Conservation (phyloP, 2,329 filamentous ascomycete genomes). For the Aureobasidium zeae region DNA sequence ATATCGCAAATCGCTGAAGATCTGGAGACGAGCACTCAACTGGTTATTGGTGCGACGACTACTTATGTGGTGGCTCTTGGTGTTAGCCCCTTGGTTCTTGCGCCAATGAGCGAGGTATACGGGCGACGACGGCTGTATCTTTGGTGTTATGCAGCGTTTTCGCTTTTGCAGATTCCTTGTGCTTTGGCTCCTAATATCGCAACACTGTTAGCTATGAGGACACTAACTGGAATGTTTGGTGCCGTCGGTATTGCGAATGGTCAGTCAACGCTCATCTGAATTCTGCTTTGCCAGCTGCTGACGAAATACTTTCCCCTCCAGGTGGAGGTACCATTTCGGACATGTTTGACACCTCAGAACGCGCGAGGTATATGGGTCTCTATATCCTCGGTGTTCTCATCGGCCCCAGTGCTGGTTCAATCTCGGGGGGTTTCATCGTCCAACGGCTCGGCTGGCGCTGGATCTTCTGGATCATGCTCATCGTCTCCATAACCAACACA, state of each 20-base stretch:
- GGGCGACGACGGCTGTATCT: slow-evolving; percentile 38
- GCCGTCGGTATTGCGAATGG: slow-evolving; percentile 43
- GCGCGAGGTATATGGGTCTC: slow-evolving; percentile 40
- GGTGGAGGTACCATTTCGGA: slow-evolving; percentile 25
- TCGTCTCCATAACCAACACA: slow-evolving; percentile 35
- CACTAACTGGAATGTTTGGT: slow-evolving; percentile 42
- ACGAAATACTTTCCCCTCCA: not conserved
- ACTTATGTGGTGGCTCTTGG: slow-evolving; percentile 44
- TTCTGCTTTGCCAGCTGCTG: not conserved
- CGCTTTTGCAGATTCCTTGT: slow-evolving; percentile 39
- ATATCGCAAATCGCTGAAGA: slow-evolving; percentile 42
- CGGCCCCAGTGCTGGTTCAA: slow-evolving; percentile 34
- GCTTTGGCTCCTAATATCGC: slow-evolving; percentile 40
- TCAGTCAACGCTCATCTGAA: not conserved
- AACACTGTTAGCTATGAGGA: slow-evolving; percentile 37
- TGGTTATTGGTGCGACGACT: slow-evolving; percentile 42
- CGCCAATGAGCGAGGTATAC: slow-evolving; percentile 40
- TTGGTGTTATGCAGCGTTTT: slow-evolving; percentile 37
- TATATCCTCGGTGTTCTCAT: slow-evolving; percentile 38
- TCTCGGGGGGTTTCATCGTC: slow-evolving; percentile 38
- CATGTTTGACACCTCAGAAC: slow-evolving; percentile 40
- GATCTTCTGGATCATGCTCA: slow-evolving; percentile 41
- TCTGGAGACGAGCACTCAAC: slow-evolving; percentile 33
- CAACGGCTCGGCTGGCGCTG: slow-evolving; percentile 39
- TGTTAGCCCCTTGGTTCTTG: slow-evolving; percentile 38